Evolutionary conservation across 1,284 basidiomycete species (phyloP).

Genomic region (Cronartium quercuum): DNA sequence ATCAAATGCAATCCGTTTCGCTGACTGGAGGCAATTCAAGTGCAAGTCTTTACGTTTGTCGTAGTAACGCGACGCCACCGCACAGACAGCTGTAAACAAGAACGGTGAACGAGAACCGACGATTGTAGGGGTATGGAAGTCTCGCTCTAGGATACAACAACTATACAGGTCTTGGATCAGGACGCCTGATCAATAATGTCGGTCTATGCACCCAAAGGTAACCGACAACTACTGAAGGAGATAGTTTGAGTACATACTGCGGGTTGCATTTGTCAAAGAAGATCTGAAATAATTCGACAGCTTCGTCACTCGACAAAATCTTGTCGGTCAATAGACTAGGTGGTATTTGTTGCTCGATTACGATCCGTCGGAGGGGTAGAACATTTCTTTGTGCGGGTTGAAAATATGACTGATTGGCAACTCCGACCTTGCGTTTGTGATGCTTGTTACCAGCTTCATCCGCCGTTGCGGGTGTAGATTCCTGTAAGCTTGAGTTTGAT

Average conservation of each 20-base stretch:
- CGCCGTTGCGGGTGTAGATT: conserved; percentile 51
- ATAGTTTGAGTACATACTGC: neutral
- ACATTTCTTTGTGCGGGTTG: conserved; percentile 64
- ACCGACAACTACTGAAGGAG: neutral
- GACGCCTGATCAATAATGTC: conserved; percentile 44
- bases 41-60: conserved; percentile 75
- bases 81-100: conserved; percentile 89
- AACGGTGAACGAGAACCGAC: conserved; percentile 88
- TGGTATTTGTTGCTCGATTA: conserved; percentile 65
- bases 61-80: conserved; percentile 87
- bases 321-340: conserved; percentile 51
- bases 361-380: conserved; percentile 71
- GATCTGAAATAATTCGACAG: conserved; percentile 76
- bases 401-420: conserved; percentile 87
- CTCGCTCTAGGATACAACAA: conserved; percentile 65
- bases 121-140: conserved; percentile 83
- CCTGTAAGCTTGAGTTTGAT: conserved; percentile 40
- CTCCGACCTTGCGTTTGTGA: conserved; percentile 56
- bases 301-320: conserved; percentile 51
- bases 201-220: neutral
- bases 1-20: conserved; percentile 84
- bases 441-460: conserved; percentile 17
- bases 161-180: conserved; percentile 31
- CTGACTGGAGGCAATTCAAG: conserved; percentile 68
- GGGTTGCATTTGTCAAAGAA: conserved; percentile 53